Evolutionary conservation across 805 yeast genomes (phyloP).

Genomic region (Ogataea saltuana): DNA sequence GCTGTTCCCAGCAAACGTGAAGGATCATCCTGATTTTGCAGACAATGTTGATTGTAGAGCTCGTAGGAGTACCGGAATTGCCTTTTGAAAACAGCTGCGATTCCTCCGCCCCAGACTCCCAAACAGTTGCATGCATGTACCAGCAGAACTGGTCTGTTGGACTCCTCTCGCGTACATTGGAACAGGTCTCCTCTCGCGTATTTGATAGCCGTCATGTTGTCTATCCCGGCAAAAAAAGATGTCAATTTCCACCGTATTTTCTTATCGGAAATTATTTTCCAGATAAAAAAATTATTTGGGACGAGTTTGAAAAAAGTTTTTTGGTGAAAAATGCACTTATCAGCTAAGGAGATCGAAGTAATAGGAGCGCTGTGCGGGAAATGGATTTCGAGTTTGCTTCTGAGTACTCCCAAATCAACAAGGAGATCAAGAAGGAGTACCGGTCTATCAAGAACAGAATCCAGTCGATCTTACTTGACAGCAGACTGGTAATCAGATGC

Average conservation of each 20-base stretch:
- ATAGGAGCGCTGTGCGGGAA: background rate
- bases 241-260: background rate
- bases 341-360: too few relatives aligned
- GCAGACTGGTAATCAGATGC: slow-evolving; percentile 49
- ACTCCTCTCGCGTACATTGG: slow-evolving; percentile 26
- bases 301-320: background rate
- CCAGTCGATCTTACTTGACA: slow-evolving; percentile 70
- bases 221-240: background rate
- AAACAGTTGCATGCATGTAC: slow-evolving; percentile 81
- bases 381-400: slow-evolving; percentile 21
- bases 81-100: slow-evolving; percentile 58
- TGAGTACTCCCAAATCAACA: slow-evolving; percentile 29
- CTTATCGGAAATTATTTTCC: background rate
- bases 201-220: slow-evolving; percentile 26
- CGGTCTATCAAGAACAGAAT: slow-evolving; percentile 59
- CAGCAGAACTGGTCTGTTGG: slow-evolving; percentile 45
- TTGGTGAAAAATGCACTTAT: background rate
- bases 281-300: background rate
- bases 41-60: slow-evolving; percentile 48
- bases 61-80: slow-evolving; percentile 59
- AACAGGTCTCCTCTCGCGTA: slow-evolving; percentile 64
- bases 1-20: slow-evolving; percentile 54
- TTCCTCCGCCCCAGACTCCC: slow-evolving; percentile 86
- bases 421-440: slow-evolving; percentile 50
- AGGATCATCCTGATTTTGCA: slow-evolving; percentile 21